phyloP scores from a whole-genome alignment of 1,139 yeast genomes.

The Suhomyces wounanorum region DNA sequence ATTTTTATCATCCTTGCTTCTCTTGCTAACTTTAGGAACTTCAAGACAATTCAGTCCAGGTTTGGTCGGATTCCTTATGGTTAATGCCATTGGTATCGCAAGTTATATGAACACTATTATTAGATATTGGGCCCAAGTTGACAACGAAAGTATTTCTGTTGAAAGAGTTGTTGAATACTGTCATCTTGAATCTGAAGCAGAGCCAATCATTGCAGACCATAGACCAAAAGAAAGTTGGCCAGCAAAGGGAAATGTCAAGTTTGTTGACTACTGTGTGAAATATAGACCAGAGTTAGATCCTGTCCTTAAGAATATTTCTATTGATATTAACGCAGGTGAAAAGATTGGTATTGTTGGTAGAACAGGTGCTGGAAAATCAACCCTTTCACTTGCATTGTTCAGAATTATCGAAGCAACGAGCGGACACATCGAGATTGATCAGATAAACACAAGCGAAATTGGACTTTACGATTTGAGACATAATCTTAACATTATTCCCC shows the following conservation, averaged over 20 bases:
- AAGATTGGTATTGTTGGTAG: conserved; percentile 36
- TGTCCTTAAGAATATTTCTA: conserved; percentile 26
- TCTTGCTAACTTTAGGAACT: conserved; percentile 27
- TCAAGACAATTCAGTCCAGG: conserved; percentile 25
- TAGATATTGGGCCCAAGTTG: conserved; percentile 32
- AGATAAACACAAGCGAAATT: conserved; percentile 25
- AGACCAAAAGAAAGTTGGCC: conserved; percentile 31
- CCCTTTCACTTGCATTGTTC: conserved; percentile 33
- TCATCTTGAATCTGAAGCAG: conserved; percentile 29
- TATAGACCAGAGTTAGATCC: conserved; percentile 32
- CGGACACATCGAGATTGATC: conserved; percentile 32
- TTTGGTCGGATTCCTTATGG: conserved; percentile 32
- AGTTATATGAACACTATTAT: conserved; percentile 26
- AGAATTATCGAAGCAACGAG: conserved; percentile 31
- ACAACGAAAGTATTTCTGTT: conserved; percentile 28
- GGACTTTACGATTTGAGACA: conserved; percentile 32
- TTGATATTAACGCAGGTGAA: conserved; percentile 27
- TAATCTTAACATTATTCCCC: conserved; percentile 34
- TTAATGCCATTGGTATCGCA: conserved; percentile 28
- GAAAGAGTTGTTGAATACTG: conserved; percentile 33
- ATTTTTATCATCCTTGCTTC: conserved; percentile 30
- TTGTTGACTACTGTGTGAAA: conserved; percentile 27
- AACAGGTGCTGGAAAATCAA: conserved; percentile 37
- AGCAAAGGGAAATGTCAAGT: conserved; percentile 24
- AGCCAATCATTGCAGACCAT: conserved; percentile 23